Evolutionary conservation across 2,329 filamentous ascomycete species (phyloP).

Genomic region (Fusarium sp.): DNA sequence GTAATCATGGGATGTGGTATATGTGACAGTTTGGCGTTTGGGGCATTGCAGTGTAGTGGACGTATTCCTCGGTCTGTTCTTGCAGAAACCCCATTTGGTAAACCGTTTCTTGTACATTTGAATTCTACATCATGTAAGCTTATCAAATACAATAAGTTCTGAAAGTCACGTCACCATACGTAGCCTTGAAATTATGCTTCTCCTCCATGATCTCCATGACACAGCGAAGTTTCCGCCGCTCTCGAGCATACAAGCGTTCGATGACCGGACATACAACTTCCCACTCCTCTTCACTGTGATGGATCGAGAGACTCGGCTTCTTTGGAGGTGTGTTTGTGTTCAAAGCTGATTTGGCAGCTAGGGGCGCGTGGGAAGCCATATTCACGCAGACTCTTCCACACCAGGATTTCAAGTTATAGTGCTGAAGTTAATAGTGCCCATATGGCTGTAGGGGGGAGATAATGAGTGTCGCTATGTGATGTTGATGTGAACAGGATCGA

Average conservation of each 20-base stretch:
- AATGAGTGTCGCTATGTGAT: neutral
- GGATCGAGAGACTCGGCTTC: neutral
- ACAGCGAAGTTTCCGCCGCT: constrained; percentile 23
- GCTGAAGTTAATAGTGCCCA: accelerated
- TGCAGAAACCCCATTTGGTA: constrained; percentile 31
- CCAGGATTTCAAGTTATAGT: accelerated
- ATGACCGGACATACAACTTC: constrained; percentile 9
- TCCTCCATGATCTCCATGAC: constrained; percentile 32
- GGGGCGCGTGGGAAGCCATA: constrained; percentile 2
- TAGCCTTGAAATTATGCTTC: constrained; percentile 29
- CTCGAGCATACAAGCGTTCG: constrained; percentile 17
- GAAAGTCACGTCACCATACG: neutral
- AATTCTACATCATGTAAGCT: neutral
- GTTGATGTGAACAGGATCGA: neutral
- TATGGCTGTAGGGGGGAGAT: no score
- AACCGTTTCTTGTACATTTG: constrained; percentile 37
- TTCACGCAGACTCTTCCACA: no score
- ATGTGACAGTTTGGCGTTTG: no score
- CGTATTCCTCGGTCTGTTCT: constrained; percentile 12
- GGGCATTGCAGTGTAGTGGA: neutral
- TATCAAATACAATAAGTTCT: neutral
- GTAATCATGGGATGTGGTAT: neutral
- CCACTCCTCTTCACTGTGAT: constrained; percentile 28
- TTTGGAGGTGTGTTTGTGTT: neutral
- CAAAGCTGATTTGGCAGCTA: constrained; percentile 5